Conservation (phyloP, 176 grass and related monocot genomes). For the Phyllostachys edulis region DNA sequence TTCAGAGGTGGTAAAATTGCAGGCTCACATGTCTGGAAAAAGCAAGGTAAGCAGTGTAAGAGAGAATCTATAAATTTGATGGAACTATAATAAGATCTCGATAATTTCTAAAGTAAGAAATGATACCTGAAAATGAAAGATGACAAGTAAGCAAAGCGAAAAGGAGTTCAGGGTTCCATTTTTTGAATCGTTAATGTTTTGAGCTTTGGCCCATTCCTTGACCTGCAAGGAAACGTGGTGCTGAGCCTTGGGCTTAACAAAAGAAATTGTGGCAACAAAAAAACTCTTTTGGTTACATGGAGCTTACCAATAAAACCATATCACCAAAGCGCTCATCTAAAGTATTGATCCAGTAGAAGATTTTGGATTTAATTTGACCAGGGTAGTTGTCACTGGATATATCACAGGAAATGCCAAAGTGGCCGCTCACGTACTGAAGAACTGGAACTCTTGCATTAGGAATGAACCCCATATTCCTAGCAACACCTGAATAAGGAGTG, state of each 20-base stretch:
- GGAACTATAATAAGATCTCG: conserved; percentile 11
- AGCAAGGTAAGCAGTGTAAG: background rate
- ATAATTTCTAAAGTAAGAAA: conserved; percentile 31
- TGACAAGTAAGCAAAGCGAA: conserved; percentile 83
- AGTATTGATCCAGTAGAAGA: conserved; percentile 61
- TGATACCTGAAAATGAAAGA: conserved; percentile 93
- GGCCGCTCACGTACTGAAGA: conserved; percentile 62
- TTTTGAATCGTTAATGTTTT: conserved; percentile 89
- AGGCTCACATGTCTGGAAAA: conserved; percentile 58
- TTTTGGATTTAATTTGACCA: conserved; percentile 79
- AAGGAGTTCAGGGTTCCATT: conserved; percentile 80
- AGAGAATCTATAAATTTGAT: background rate
- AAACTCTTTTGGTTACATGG: background rate
- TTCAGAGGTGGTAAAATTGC: conserved; percentile 81
- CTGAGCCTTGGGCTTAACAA: conserved; percentile 24
- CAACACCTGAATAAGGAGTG: conserved; percentile 56
- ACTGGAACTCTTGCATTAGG: conserved; percentile 83
- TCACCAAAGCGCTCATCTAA: conserved; percentile 82
- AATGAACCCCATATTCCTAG: conserved; percentile 59
- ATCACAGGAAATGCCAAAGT: conserved; percentile 76
- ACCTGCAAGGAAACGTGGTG: conserved; percentile 52
- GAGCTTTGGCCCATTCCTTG: conserved; percentile 98
- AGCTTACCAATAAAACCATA: conserved; percentile 87
- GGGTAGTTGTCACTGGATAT: conserved; percentile 71
- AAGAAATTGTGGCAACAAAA: conserved; percentile 3